Evolutionary conservation across 1,284 basidiomycete species (phyloP).

Genomic region (Pholiota adiposa): DNA sequence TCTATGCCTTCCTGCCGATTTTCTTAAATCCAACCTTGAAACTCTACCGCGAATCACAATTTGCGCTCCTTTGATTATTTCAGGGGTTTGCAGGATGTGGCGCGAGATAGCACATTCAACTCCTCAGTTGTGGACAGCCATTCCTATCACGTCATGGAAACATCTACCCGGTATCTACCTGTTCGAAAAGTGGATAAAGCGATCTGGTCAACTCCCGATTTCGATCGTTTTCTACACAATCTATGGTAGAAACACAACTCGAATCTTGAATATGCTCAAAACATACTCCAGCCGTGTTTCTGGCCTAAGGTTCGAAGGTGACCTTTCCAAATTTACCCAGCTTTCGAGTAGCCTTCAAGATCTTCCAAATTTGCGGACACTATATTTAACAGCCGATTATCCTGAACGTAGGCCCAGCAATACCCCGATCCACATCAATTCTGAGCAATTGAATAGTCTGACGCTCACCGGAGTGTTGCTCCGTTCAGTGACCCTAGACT

Average conservation of each 20-base stretch:
- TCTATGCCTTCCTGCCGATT: neutral
- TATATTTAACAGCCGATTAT: neutral
- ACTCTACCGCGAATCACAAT: too few species aligned
- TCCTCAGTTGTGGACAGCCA: neutral
- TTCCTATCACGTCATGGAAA: too few species aligned
- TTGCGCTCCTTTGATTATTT: neutral
- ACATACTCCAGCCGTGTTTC: too few species aligned
- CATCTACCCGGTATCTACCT: too few species aligned
- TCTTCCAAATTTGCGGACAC: neutral
- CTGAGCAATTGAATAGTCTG: neutral
- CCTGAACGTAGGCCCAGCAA: neutral
- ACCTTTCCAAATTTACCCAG: too few species aligned
- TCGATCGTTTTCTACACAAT: too few species aligned
- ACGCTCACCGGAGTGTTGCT: neutral
- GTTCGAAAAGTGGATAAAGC: neutral
- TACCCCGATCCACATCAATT: neutral
- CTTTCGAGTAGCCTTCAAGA: neutral
- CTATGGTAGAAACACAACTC: too few species aligned
- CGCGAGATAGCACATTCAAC: conserved; percentile 1
- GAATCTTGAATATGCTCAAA: too few species aligned
- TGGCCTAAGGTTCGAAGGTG: too few species aligned
- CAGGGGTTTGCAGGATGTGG: conserved; percentile 7
- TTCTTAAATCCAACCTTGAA: too few species aligned
- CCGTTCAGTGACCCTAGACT: neutral
- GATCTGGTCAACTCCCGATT: neutral